Base-by-base conservation (phyloP, 2,329 filamentous ascomycete genomes). In the Talaromyces amestolkiae region DNA sequence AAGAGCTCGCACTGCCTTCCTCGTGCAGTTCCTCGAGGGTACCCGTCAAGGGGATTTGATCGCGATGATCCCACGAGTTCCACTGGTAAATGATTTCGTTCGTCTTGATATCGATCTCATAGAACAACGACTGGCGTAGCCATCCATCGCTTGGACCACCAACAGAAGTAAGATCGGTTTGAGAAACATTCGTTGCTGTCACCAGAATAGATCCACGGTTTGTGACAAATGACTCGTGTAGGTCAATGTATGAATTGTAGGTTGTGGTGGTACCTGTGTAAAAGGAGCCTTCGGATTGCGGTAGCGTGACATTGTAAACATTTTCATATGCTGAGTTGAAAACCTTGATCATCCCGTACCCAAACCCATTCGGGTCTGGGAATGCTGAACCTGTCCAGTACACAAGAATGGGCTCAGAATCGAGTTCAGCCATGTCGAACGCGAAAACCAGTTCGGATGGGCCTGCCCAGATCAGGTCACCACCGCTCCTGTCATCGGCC, bases 181-280 rank as follows among this genome's bases (percentile, higher is more conserved):
- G 74, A 13, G 76, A 77, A 58, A 75, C 68, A 35, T 77, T 77
- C 63, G 75, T 75, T 3, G 75, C 74, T 15, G 75, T 75, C 39
- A 77, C 72, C 19, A 78, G 69, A 51, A 78, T 62, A 3, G 75
- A 78, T 61, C 77, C 75, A 24, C 71, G 70, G 5, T 64, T 27
- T 7, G 76, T 77, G 47, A 78, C 70, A 33, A 69, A 69, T 63
- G 73, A 75, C 67, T 78, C 76, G 63, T 78, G 76, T 3, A 47
- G 43, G 43, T 47, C 43, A 24, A 47, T 47, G 22, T 47, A 47
- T 24, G 43, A 47, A 11, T 24, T 24, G 43, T 47, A 47, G 10
- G 43, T 47, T 47, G 43, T 22, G 19, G 8, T 47, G 43, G 43
- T 22, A 4, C 43, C 43, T n/a, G 43, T 47, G 19, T 24, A 47